Evolutionary conservation across 2,329 filamentous ascomycete species (phyloP).

Genomic region (Xylaria polymorpha): DNA sequence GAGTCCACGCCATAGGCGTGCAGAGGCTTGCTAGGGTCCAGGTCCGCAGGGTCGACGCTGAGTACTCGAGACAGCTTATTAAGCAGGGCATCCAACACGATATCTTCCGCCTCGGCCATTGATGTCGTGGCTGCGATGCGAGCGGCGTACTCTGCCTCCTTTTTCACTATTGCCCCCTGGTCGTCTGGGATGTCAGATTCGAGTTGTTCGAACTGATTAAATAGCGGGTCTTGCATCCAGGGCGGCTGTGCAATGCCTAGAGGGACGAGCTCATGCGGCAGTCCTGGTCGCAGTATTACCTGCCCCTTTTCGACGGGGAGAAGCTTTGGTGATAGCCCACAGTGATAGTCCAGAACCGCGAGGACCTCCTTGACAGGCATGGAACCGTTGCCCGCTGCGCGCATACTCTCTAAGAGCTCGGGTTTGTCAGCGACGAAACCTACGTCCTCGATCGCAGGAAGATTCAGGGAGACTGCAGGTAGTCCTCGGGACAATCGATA

Average conservation of each 20-base stretch:
- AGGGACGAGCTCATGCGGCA: constrained; percentile 42
- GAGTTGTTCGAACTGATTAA: constrained; percentile 40
- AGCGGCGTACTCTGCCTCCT: constrained; percentile 33
- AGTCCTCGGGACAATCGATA: constrained; percentile 40
- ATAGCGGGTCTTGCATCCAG: constrained; percentile 45
- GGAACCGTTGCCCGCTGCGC: constrained; percentile 29
- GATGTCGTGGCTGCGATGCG: constrained; percentile 42
- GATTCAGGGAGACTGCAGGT: constrained; percentile 41
- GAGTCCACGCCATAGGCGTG: constrained; percentile 46
- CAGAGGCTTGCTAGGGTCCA: constrained; percentile 41
- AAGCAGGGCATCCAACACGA: constrained; percentile 45
- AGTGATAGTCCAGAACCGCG: constrained; percentile 46
- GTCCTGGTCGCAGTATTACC: constrained; percentile 45
- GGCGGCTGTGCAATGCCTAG: constrained; percentile 40
- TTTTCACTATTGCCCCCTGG: constrained; percentile 15
- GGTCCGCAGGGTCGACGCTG: constrained; percentile 40
- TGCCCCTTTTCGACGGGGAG: constrained; percentile 32
- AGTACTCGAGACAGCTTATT: constrained; percentile 44
- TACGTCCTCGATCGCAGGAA: constrained; percentile 37
- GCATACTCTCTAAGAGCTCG: constrained; percentile 40
- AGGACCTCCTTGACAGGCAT: constrained; percentile 34
- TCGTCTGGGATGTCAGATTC: neutral
- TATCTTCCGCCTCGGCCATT: constrained; percentile 38
- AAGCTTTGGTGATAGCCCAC: constrained; percentile 25
- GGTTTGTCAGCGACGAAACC: constrained; percentile 44